A percentile compares a stretch with the other conserved stretches of the same genome.
Conservation (phyloP, 106 monocot species). For the Ottelia alismoides region DNA sequence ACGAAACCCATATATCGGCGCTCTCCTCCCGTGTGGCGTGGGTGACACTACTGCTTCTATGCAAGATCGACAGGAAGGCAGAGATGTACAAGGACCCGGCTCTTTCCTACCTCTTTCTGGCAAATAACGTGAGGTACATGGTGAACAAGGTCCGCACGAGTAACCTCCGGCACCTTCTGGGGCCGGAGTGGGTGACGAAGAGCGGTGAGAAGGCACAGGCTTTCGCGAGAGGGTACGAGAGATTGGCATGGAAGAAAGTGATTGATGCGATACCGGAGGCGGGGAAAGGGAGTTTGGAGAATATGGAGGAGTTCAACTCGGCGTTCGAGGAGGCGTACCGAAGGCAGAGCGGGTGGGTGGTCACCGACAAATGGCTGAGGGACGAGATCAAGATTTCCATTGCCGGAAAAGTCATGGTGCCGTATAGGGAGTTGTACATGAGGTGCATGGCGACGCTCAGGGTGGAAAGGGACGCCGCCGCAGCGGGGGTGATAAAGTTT, state of each 20-base stretch:
- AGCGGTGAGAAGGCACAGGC: conserved; percentile 18
- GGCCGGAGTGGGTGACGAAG: conserved; percentile 22
- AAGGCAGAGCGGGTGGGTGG: conserved; percentile 29
- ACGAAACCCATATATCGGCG: neutral
- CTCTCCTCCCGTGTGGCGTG: conserved; percentile 8
- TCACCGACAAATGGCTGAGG: conserved; percentile 21
- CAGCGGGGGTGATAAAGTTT: neutral
- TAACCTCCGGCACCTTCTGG: conserved; percentile 16
- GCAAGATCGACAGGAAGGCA: conserved; percentile 45
- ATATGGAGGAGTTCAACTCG: conserved; percentile 17
- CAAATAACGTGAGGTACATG: conserved; percentile 48
- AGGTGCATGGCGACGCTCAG: neutral
- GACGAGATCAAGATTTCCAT: conserved; percentile 24
- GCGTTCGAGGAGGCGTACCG: conserved; percentile 29
- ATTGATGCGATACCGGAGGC: conserved; percentile 1
- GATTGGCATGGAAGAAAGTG: conserved; percentile 20
- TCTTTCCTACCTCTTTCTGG: conserved; percentile 46
- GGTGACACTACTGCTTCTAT: conserved; percentile 33
- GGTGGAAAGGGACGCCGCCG: neutral
- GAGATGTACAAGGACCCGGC: conserved; percentile 12
- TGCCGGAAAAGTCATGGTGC: conserved; percentile 10
- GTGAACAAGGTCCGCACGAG: conserved; percentile 28
- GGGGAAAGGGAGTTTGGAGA: neutral
- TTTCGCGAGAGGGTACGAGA: conserved; percentile 16
- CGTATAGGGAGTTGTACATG: conserved; percentile 21